Conservation (phyloP, 2,329 filamentous ascomycete species). For the Juglanconis oblonga region DNA sequence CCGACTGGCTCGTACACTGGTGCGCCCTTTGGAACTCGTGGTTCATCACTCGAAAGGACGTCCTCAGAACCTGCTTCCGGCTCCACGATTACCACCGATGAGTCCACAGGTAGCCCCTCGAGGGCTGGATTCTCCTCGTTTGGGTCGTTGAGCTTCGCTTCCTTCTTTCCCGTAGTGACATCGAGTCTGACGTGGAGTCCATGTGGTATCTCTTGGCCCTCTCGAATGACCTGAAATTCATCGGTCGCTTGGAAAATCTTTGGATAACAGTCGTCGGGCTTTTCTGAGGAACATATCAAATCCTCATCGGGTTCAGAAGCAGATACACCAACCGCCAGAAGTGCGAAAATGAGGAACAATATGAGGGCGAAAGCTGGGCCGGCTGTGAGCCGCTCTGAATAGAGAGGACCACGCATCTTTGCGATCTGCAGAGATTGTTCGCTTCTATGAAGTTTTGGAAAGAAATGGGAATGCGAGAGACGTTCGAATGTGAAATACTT, state of each 20-base stretch:
- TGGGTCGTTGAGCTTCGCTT: constrained; percentile 64
- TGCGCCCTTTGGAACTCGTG: constrained; percentile 44
- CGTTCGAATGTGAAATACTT: neutral
- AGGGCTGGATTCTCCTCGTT: constrained; percentile 45
- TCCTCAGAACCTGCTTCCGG: constrained; percentile 45
- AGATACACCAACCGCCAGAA: constrained; percentile 10
- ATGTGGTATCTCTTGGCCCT: constrained; percentile 62
- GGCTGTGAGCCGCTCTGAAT: neutral
- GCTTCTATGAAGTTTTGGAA: neutral
- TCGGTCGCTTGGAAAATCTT: constrained; percentile 61
- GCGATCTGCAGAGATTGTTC: neutral
- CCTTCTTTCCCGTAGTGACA: constrained; percentile 59
- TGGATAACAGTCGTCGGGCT: constrained; percentile 63
- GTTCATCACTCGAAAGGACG: constrained; percentile 20
- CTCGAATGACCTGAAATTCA: constrained; percentile 60
- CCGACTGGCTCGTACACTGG: constrained; percentile 57
- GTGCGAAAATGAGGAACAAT: constrained; percentile 11
- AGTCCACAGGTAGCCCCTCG: constrained; percentile 50
- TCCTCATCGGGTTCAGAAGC: constrained; percentile 30
- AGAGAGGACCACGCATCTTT: constrained; percentile 1
- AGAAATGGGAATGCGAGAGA: neutral
- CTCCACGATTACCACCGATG: constrained; percentile 53
- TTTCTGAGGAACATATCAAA: constrained; percentile 62
- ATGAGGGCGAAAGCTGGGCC: constrained; percentile 1
- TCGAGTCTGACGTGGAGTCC: constrained; percentile 67